These are phyloP conservation scores for Ophiostoma montium DNA, from an alignment of 2,329 filamentous ascomycete species.

Conservation along the genomic window DNA sequence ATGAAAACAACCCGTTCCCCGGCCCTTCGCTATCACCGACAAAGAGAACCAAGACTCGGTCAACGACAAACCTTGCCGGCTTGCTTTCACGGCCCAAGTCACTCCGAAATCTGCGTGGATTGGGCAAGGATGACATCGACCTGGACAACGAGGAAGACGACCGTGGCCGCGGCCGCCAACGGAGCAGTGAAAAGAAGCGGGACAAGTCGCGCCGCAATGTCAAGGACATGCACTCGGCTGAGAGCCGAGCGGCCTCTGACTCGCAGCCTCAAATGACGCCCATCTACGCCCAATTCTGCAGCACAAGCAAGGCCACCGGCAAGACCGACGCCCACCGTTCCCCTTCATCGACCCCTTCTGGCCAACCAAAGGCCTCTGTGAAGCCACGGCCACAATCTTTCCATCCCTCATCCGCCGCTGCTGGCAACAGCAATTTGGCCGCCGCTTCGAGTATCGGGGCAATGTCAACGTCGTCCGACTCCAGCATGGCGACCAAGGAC, in stretches of 20 bases:
- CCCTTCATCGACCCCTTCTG: conserved; percentile 5
- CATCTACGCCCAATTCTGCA: conserved; percentile 66
- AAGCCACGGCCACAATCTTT: conserved; percentile 39
- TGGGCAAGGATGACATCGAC: conserved; percentile 18
- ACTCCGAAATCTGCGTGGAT: conserved; percentile 47
- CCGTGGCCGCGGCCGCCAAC: conserved; percentile 10
- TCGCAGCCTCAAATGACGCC: conserved; percentile 40
- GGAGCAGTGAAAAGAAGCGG: conserved; percentile 70
- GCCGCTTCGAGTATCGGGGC: conserved; percentile 1
- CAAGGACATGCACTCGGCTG: conserved; percentile 21
- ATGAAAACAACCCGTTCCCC: not conserved
- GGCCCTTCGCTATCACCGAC: conserved; percentile 27
- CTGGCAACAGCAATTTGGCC: conserved; percentile 19
- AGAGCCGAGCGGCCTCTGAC: not conserved
- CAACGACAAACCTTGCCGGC: conserved; percentile 64
- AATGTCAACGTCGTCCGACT: conserved; percentile 33
- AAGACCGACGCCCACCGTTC: conserved; percentile 7
- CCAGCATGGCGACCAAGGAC: conserved; percentile 35
- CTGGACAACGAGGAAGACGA: conserved; percentile 15
- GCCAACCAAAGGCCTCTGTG: conserved; percentile 8
- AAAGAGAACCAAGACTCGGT: conserved; percentile 68
- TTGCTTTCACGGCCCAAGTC: conserved; percentile 66
- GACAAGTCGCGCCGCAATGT: conserved; percentile 39
- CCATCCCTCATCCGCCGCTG: conserved; percentile 26
- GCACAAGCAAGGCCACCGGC: conserved; percentile 9